A percentile compares a stretch with the other conserved stretches of the same genome.
These are phyloP conservation scores for Dipteronia sinensis DNA, from an alignment of 345 rosid genomes.

Conservation along the genomic window DNA sequence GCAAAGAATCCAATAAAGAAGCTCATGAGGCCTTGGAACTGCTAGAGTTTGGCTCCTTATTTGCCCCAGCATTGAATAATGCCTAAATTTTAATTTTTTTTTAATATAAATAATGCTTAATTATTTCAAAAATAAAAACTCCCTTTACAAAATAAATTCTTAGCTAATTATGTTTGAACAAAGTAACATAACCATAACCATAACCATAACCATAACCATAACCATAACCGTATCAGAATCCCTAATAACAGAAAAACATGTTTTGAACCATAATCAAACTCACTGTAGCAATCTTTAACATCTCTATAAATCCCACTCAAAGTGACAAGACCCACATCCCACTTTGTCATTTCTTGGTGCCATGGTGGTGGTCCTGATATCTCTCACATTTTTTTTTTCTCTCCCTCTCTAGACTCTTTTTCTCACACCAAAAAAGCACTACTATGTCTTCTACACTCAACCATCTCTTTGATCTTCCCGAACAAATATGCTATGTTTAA, in stretches of 20 bases:
- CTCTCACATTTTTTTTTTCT: background rate
- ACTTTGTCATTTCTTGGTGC: background rate
- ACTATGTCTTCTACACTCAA: conserved; percentile 53
- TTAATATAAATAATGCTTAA: background rate
- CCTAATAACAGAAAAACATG: background rate
- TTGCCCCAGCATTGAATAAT: background rate
- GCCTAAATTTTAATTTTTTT: background rate
- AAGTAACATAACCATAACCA: background rate
- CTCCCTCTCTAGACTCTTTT: conserved; percentile 17
- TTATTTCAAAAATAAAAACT: background rate
- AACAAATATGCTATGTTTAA: conserved; percentile 95
- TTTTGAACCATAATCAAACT: conserved; percentile 1
- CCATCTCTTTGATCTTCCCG: conserved; percentile 75
- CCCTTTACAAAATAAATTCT: background rate
- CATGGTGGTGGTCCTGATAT: background rate
- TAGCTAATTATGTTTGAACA: background rate
- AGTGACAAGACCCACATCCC: conserved; percentile 24
- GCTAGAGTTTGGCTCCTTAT: background rate
- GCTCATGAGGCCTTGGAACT: background rate
- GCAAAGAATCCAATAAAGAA: background rate
- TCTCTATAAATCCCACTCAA: conserved; percentile 27
- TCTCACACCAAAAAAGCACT: conserved; percentile 16
- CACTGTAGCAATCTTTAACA: background rate
- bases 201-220: too few relatives aligned
- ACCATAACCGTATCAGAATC: background rate